phyloP scores from a whole-genome alignment of 2,329 filamentous ascomycete species.

The Colletotrichum tropicicola region DNA sequence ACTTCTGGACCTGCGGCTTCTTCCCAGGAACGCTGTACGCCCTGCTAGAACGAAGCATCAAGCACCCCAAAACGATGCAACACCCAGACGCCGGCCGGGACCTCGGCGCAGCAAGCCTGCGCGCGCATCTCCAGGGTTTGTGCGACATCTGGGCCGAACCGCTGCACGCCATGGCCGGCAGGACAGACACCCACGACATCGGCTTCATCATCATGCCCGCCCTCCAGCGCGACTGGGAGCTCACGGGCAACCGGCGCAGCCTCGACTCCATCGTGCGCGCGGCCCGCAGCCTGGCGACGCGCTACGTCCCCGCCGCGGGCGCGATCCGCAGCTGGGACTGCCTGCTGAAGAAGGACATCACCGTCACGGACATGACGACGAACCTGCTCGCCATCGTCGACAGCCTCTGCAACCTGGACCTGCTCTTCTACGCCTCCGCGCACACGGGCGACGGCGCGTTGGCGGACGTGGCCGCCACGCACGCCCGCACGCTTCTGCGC shows the following conservation, averaged over 20 bases:
- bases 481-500: slow-evolving; percentile 48
- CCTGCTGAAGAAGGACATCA: slow-evolving; percentile 39
- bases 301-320: slow-evolving; percentile 49
- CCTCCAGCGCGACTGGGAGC: slow-evolving; percentile 55
- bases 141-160: slow-evolving; percentile 43
- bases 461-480: slow-evolving; percentile 44
- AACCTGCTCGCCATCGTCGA: slow-evolving; percentile 52
- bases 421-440: slow-evolving; percentile 47
- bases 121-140: slow-evolving; percentile 29
- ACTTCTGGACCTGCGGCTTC: slow-evolving; percentile 54
- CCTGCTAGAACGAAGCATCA: slow-evolving; percentile 43
- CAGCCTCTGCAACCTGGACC: slow-evolving; percentile 50
- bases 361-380: slow-evolving; percentile 37
- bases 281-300: slow-evolving; percentile 51
- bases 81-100: neutral
- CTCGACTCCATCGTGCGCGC: slow-evolving; percentile 50
- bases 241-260: slow-evolving; percentile 49
- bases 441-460: slow-evolving; percentile 41
- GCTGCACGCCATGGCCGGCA: slow-evolving; percentile 46
- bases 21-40: slow-evolving; percentile 48
- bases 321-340: slow-evolving; percentile 60
- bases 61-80: slow-evolving; percentile 35
- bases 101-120: neutral
- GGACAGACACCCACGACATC: slow-evolving; percentile 62
- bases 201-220: slow-evolving; percentile 62